Conservation (phyloP, 805 yeast species). For the Candida pseudofarinosa region DNA sequence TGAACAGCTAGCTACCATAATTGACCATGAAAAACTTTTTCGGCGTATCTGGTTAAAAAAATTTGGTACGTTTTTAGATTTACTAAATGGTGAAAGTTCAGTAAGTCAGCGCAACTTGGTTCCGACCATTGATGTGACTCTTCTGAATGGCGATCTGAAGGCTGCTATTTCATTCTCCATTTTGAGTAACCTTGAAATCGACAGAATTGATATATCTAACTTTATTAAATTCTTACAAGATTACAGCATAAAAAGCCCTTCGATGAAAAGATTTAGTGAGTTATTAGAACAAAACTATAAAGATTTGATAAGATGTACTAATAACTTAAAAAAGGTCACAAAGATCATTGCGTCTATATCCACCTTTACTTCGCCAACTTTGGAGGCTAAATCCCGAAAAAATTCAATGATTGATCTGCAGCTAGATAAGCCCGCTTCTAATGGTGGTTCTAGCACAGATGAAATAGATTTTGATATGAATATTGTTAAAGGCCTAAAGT, state of each 20-base stretch:
- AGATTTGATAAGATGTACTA: conserved; percentile 39
- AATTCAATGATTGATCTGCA: conserved; percentile 11
- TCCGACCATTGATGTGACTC: conserved; percentile 36
- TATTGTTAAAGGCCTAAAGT: conserved; percentile 58
- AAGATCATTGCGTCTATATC: conserved; percentile 29
- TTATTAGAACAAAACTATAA: conserved; percentile 43
- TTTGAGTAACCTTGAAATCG: conserved; percentile 31
- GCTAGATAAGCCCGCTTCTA: conserved; percentile 7
- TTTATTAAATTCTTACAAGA: conserved; percentile 24
- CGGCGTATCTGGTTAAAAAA: conserved; percentile 62
- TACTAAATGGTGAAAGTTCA: conserved; percentile 13
- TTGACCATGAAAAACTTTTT: conserved; percentile 51
- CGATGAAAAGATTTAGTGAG: conserved; percentile 30
- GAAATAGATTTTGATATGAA: conserved; percentile 31
- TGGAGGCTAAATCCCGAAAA: conserved; percentile 15
- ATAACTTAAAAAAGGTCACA: conserved; percentile 32
- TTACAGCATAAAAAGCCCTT: conserved; percentile 1
- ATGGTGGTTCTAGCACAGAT: conserved; percentile 9
- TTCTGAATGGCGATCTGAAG: conserved; percentile 19
- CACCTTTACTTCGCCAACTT: conserved; percentile 18
- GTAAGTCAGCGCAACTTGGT: conserved; percentile 7
- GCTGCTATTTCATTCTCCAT: conserved; percentile 22
- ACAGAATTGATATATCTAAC: conserved; percentile 27
- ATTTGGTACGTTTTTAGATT: conserved; percentile 43
- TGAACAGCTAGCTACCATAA: conserved; percentile 55